Percentiles rank a stretch among this genome's conserved stretches.
Evolutionary conservation across 2,329 filamentous ascomycete species (phyloP).

Genomic region (Fusarium fujikuroi): DNA sequence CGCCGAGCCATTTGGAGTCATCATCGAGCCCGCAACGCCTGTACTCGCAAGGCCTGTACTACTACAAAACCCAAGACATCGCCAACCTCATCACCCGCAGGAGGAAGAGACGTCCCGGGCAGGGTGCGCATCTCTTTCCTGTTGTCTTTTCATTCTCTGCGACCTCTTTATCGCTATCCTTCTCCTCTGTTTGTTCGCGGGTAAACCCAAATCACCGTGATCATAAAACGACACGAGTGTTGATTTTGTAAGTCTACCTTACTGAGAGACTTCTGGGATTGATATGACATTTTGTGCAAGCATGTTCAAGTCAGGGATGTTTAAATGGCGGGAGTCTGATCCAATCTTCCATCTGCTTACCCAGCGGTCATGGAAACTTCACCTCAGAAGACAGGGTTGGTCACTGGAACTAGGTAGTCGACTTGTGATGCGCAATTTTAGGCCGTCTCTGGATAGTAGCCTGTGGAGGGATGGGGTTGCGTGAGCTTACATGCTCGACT

Average conservation of each 20-base stretch:
- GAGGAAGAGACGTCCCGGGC: too few relatives aligned
- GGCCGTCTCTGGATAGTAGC: too few relatives aligned
- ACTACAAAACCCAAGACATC: too few relatives aligned
- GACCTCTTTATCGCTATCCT: too few relatives aligned
- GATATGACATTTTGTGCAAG: neutral
- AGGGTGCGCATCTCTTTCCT: too few relatives aligned
- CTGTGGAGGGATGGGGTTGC: neutral
- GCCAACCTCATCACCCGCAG: too few relatives aligned
- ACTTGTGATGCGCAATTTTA: fast-evolving
- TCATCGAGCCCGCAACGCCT: neutral
- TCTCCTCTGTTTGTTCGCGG: too few relatives aligned
- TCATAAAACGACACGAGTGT: too few relatives aligned
- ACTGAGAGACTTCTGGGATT: neutral
- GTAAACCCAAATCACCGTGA: too few relatives aligned
- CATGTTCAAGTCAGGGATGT: too few relatives aligned
- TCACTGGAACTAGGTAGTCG: neutral
- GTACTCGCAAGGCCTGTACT: too few relatives aligned
- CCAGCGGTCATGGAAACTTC: neutral
- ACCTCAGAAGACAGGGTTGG: neutral
- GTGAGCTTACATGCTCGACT: neutral
- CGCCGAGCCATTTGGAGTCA: neutral
- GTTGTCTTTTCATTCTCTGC: too few relatives aligned
- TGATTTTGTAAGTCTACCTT: neutral
- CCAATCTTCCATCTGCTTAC: neutral
- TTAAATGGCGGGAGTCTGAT: neutral